These are phyloP conservation scores for Scheffersomyces amazonensis DNA, from an alignment of 805 yeast species.

Conservation along the genomic window DNA sequence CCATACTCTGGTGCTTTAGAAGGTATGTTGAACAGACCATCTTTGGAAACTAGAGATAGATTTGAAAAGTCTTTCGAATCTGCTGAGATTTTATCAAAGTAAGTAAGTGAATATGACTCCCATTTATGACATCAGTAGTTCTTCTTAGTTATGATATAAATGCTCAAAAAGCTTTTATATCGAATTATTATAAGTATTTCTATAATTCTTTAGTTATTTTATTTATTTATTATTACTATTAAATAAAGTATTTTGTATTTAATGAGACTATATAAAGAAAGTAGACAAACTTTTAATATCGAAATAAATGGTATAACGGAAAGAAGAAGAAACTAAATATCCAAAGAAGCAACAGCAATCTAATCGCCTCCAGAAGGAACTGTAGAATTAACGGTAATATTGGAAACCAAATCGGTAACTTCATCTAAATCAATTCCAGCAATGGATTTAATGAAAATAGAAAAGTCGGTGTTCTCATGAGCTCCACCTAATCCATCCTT, in stretches of 20 bases:
- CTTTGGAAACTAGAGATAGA: constrained; percentile 33
- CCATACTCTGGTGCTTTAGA: constrained; percentile 47
- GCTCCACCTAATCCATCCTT: constrained; percentile 57
- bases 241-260: too few relatives aligned
- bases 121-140: too few relatives aligned
- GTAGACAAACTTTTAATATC: too few relatives aligned
- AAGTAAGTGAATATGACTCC: too few relatives aligned
- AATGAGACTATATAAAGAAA: too few relatives aligned
- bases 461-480: constrained; percentile 80
- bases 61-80: constrained; percentile 17
- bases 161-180: too few relatives aligned
- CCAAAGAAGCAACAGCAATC: background rate
- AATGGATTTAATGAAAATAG: constrained; percentile 57
- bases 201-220: too few relatives aligned
- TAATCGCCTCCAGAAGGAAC: background rate
- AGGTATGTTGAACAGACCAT: constrained; percentile 30
- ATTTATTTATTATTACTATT: too few relatives aligned
- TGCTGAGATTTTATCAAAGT: constrained; percentile 1
- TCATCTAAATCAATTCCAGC: constrained; percentile 42
- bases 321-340: background rate
- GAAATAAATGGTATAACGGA: too few relatives aligned
- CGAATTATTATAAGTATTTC: too few relatives aligned
- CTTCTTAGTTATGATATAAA: too few relatives aligned
- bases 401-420: constrained; percentile 45
- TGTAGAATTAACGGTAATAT: constrained; percentile 19